Conservation (phyloP, 2,329 filamentous ascomycete genomes). For the Lizonia empirigonia region DNA sequence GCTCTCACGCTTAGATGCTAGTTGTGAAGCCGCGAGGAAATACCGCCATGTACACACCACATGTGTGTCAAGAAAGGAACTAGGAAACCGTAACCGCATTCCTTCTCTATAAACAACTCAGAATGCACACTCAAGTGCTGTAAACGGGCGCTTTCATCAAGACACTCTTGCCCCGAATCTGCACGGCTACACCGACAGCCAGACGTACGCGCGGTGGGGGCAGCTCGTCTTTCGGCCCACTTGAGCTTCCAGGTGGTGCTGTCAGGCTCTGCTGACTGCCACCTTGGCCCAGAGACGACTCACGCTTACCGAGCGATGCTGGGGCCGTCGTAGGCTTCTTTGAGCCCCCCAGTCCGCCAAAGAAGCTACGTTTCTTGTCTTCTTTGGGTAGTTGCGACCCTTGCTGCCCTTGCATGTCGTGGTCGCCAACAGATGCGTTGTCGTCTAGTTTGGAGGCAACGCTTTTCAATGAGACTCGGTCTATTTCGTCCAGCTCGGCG, state of each 20-base stretch:
- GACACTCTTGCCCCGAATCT: constrained; percentile 55
- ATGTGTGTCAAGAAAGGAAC: constrained; percentile 1
- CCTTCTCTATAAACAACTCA: not conserved
- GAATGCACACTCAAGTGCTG: constrained; percentile 36
- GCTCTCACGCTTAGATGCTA: constrained; percentile 13
- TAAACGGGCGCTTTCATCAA: constrained; percentile 58
- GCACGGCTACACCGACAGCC: constrained; percentile 55
- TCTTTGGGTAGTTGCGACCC: constrained; percentile 31
- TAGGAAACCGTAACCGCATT: not conserved
- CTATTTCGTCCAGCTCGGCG: constrained; percentile 49
- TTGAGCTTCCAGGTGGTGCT: constrained; percentile 49
- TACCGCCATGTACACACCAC: constrained; percentile 10
- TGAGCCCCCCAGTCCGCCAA: constrained; percentile 49
- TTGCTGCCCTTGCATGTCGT: constrained; percentile 43
- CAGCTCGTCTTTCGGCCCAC: constrained; percentile 48
- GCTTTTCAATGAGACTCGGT: constrained; percentile 47
- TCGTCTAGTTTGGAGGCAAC: constrained; percentile 42
- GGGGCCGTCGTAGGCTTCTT: constrained; percentile 44
- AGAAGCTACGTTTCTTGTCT: constrained; percentile 51
- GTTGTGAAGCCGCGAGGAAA: constrained; percentile 15
- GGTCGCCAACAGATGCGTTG: constrained; percentile 34
- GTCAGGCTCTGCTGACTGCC: constrained; percentile 45
- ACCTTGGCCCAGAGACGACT: constrained; percentile 46
- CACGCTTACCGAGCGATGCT: constrained; percentile 48
- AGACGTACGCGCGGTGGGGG: constrained; percentile 54